Evolutionary conservation across 495 filamentous ascomycete species (phyloP).

Genomic region (Glarea lozoyensis): DNA sequence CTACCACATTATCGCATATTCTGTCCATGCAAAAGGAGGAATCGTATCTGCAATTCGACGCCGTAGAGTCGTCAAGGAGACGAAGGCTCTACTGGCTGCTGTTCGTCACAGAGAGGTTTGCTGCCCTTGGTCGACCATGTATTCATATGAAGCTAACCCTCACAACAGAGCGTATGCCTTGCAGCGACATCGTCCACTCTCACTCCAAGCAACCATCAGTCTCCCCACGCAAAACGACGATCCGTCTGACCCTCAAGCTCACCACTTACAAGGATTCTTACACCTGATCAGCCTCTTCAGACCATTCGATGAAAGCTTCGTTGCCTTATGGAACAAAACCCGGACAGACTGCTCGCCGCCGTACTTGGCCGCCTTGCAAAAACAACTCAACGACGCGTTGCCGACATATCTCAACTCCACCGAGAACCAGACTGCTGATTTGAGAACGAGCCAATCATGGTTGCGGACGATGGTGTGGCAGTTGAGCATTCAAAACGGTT

Average conservation of each 20-base stretch:
- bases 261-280: constrained; percentile 50
- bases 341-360: constrained; percentile 44
- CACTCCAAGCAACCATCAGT: constrained; percentile 47
- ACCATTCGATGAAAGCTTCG: constrained; percentile 62
- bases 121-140: too few relatives aligned
- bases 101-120: constrained; percentile 61
- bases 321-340: constrained; percentile 66
- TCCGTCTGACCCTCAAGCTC: constrained; percentile 44
- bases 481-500: constrained; percentile 40
- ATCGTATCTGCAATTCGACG: constrained; percentile 45
- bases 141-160: background rate
- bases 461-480: constrained; percentile 78
- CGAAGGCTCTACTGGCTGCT: constrained; percentile 64
- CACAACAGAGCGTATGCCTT: constrained; percentile 58
- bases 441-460: constrained; percentile 71
- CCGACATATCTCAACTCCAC: constrained; percentile 53
- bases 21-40: constrained; percentile 54
- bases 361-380: constrained; percentile 53
- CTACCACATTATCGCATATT: constrained; percentile 52
- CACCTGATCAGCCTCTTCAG: constrained; percentile 59
- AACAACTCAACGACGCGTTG: constrained; percentile 55
- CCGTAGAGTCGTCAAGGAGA: constrained; percentile 42
- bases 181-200: constrained; percentile 59
- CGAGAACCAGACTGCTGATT: constrained; percentile 60
- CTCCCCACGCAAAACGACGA: constrained; percentile 56